phyloP scores from a whole-genome alignment of 257 asterid species.

The Verbascum thapsus region DNA sequence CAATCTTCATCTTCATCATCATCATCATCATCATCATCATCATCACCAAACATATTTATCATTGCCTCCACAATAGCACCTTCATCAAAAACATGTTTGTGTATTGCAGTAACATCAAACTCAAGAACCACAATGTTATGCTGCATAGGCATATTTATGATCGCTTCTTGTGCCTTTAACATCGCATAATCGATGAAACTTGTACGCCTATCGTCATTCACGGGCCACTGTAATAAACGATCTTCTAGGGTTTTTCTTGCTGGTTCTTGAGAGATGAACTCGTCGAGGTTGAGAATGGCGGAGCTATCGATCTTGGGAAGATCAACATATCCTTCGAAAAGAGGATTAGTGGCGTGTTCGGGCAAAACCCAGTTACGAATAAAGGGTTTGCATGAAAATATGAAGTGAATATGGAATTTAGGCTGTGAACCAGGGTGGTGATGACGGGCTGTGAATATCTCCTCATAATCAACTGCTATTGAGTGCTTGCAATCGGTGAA shows the following conservation, averaged over 20 bases:
- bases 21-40: no score
- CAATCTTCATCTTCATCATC: no score
- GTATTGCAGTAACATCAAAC: neutral
- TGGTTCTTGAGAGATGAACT: neutral
- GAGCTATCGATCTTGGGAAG: neutral
- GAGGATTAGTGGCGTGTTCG: neutral
- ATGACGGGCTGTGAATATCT: neutral
- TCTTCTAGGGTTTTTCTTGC: neutral
- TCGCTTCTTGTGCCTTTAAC: neutral
- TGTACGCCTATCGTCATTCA: neutral
- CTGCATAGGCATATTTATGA: neutral
- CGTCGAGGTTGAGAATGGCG: neutral
- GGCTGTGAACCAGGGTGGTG: neutral
- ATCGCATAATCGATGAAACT: neutral
- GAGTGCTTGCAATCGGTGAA: neutral
- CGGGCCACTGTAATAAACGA: neutral
- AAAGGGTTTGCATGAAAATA: neutral
- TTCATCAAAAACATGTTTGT: neutral
- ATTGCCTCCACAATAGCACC: no score
- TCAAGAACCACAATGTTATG: neutral
- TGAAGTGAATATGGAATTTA: slow-evolving; percentile 12
- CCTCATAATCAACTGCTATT: neutral
- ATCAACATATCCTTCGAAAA: neutral
- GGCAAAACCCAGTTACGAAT: neutral
- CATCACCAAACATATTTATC: no score